phyloP scores from a whole-genome alignment of 2,329 filamentous ascomycete genomes.

The Arthrobotrys sphaeroides region DNA sequence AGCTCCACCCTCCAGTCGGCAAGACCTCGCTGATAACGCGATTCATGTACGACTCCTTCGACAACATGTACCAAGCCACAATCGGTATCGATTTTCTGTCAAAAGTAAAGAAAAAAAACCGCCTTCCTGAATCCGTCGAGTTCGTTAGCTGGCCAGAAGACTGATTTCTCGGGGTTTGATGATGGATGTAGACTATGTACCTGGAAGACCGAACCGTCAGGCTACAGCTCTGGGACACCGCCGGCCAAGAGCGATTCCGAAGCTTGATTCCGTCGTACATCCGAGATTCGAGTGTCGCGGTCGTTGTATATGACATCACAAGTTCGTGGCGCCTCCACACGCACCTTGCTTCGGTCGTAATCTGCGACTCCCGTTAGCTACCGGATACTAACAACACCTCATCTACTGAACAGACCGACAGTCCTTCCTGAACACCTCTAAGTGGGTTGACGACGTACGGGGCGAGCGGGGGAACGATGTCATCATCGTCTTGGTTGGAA shows the following conservation, averaged over 20 bases:
- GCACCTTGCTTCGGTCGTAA: background rate
- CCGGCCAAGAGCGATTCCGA: constrained; percentile 95
- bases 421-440: constrained; percentile 97
- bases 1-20: constrained; percentile 72
- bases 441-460: constrained; percentile 99
- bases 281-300: constrained; percentile 94
- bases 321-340: constrained; percentile 68
- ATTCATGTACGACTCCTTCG: constrained; percentile 99
- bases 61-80: constrained; percentile 99
- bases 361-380: constrained; percentile 4
- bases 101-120: constrained; percentile 80
- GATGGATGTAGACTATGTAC: constrained; percentile 83
- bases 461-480: constrained; percentile 98
- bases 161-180: constrained; percentile 52
- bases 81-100: constrained; percentile 99
- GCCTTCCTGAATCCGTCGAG: constrained; percentile 50
- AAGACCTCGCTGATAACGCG: constrained; percentile 98
- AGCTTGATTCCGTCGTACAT: constrained; percentile 98
- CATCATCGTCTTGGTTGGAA: constrained; percentile 97
- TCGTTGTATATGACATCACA: constrained; percentile 98
- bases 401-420: constrained; percentile 73
- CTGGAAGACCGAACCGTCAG: constrained; percentile 97
- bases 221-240: constrained; percentile 97
- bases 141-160: background rate
- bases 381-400: constrained; percentile 14